These are phyloP conservation scores for Salix koriyanagi DNA, from an alignment of 345 rosid species.

Conservation along the genomic window DNA sequence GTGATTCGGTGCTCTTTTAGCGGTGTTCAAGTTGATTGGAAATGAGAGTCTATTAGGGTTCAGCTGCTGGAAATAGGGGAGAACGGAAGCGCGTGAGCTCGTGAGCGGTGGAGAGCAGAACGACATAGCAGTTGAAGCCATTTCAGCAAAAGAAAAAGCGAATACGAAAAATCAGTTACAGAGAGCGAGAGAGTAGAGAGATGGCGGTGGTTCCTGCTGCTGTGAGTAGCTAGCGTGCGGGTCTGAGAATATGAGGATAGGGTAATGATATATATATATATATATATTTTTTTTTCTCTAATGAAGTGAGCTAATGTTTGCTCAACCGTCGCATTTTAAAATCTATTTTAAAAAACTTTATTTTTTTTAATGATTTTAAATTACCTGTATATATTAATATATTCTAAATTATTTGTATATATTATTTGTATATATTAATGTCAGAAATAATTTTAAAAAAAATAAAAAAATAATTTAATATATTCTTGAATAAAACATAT, in stretches of 20 bases:
- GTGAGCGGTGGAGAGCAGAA: background rate
- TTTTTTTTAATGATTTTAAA: too few relatives aligned
- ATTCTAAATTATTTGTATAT: too few relatives aligned
- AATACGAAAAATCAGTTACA: background rate
- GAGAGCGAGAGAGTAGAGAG: background rate
- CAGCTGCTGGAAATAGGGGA: conserved; percentile 15
- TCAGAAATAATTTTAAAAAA: too few relatives aligned
- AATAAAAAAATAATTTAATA: too few relatives aligned
- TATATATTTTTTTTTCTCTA: too few relatives aligned
- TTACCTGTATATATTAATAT: too few relatives aligned
- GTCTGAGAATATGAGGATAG: background rate
- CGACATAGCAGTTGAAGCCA: conserved; percentile 25
- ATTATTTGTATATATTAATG: too few relatives aligned
- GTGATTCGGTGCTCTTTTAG: background rate
- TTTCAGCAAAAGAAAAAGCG: background rate
- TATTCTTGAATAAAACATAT: too few relatives aligned
- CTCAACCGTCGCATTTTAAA: too few relatives aligned
- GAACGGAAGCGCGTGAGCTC: conserved; percentile 8
- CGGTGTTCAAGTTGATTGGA: conserved; percentile 16
- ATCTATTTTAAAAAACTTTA: too few relatives aligned
- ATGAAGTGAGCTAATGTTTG: too few relatives aligned
- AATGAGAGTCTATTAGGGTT: conserved; percentile 18
- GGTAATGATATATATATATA: background rate
- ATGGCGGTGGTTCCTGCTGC: background rate
- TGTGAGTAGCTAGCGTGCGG: background rate